phyloP scores from a whole-genome alignment of 1,284 basidiomycete genomes.

The Vanrija pseudolonga region DNA sequence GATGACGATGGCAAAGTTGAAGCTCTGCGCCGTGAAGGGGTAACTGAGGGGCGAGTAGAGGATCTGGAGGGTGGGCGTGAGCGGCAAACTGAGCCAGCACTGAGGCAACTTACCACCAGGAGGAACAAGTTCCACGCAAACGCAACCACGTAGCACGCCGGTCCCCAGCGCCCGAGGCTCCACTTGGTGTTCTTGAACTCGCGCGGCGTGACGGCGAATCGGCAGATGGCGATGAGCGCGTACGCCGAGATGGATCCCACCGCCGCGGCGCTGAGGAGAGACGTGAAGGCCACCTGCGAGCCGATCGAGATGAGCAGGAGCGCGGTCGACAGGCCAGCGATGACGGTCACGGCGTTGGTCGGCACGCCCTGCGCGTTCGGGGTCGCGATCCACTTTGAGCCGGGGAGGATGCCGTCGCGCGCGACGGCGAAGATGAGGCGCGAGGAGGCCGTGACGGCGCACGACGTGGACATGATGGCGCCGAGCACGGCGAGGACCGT shows the following conservation, averaged over 20 bases:
- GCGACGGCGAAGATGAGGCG: constrained; percentile 79
- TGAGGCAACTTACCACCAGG: too few relatives aligned
- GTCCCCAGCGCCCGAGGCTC: constrained; percentile 61
- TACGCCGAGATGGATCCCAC: constrained; percentile 69
- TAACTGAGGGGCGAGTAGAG: constrained; percentile 37
- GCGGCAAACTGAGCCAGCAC: too few relatives aligned
- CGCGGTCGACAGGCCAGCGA: constrained; percentile 65
- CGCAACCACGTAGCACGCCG: constrained; percentile 59
- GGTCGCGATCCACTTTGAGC: constrained; percentile 71
- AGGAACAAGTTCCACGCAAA: constrained; percentile 58
- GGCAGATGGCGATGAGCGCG: constrained; percentile 65
- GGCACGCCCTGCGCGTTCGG: constrained; percentile 68
- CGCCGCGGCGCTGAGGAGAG: constrained; percentile 73
- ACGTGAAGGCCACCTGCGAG: constrained; percentile 79
- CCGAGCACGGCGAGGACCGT: constrained; percentile 71
- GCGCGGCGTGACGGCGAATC: constrained; percentile 67
- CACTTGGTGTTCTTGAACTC: constrained; percentile 68
- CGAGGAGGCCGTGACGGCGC: constrained; percentile 75
- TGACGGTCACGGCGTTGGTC: constrained; percentile 71
- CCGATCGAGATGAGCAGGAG: constrained; percentile 76
- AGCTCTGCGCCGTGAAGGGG: constrained; percentile 35
- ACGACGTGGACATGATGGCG: constrained; percentile 70
- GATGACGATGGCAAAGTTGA: constrained; percentile 57
- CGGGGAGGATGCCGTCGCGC: constrained; percentile 75
- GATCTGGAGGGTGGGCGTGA: too few relatives aligned